Evolutionary conservation across 495 filamentous ascomycete genomes (phyloP).

Genomic region (Lepidopterella palustris): DNA sequence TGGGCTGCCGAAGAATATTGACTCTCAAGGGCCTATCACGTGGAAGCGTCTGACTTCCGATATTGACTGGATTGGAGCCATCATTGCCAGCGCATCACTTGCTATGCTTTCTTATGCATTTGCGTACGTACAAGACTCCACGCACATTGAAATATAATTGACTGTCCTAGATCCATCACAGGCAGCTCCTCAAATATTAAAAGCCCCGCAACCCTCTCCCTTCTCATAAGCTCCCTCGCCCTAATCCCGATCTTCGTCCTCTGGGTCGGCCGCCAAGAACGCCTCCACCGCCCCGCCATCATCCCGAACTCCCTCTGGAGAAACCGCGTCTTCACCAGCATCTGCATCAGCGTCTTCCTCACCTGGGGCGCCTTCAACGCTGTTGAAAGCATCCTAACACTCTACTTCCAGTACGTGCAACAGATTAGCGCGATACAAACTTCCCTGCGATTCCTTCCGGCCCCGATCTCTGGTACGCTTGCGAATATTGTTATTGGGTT

Average conservation of each 20-base stretch:
- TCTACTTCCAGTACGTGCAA: conserved; percentile 52
- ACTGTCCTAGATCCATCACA: conserved; percentile 34
- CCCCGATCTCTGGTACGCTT: conserved; percentile 46
- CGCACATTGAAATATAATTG: not conserved
- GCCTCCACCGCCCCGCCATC: conserved; percentile 36
- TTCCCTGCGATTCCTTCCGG: conserved; percentile 51
- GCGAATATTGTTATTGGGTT: conserved; percentile 51
- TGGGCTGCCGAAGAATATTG: conserved; percentile 33
- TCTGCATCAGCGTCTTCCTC: conserved; percentile 49
- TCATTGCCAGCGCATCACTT: conserved; percentile 36
- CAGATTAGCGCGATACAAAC: conserved; percentile 37
- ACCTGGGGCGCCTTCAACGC: conserved; percentile 47
- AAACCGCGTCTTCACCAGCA: conserved; percentile 43
- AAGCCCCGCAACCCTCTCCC: conserved; percentile 32
- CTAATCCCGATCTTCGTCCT: conserved; percentile 42
- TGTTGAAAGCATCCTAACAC: conserved; percentile 44
- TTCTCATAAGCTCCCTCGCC: conserved; percentile 39
- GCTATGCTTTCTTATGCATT: conserved; percentile 45
- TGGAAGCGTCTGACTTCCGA: conserved; percentile 32
- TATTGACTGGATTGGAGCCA: conserved; percentile 46
- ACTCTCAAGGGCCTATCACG: conserved; percentile 8
- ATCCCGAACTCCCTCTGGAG: conserved; percentile 51
- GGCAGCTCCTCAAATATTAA: conserved; percentile 34
- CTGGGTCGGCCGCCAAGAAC: conserved; percentile 44
- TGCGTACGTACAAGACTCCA: conserved; percentile 30